phyloP scores from a whole-genome alignment of 2,329 filamentous ascomycete species.

The Lasiodiplodia hormozganensis region DNA sequence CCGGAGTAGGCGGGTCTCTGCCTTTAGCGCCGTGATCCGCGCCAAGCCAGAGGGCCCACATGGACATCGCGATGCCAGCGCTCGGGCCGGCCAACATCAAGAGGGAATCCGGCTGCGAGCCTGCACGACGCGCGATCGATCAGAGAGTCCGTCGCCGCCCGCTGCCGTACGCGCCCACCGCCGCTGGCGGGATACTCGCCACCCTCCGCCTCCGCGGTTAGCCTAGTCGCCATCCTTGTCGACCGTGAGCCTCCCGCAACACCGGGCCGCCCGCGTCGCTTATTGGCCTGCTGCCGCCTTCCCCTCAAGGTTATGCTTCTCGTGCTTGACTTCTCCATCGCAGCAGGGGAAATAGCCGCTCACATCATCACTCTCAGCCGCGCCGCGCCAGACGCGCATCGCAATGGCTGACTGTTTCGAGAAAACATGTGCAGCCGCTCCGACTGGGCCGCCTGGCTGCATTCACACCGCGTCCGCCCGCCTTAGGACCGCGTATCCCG shows the following conservation, averaged over 20 bases:
- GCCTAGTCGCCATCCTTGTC: constrained; percentile 11
- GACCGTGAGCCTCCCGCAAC: constrained; percentile 18
- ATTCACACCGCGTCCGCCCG: background rate
- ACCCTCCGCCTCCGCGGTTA: constrained; percentile 9
- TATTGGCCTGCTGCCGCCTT: constrained; percentile 6
- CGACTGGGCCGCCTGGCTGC: background rate
- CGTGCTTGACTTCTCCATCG: constrained; percentile 1
- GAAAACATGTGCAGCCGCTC: constrained; percentile 5
- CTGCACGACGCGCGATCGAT: background rate
- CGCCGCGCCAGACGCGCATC: background rate
- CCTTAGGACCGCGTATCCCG: background rate
- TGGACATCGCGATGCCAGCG: constrained; percentile 20
- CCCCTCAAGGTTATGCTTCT: background rate
- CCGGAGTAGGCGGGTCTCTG: constrained; percentile 19
- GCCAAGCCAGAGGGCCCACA: constrained; percentile 15
- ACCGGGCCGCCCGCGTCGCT: constrained; percentile 10
- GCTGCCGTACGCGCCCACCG: background rate
- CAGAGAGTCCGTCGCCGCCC: background rate
- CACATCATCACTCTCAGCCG: background rate
- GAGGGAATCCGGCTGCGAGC: background rate
- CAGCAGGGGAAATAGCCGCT: constrained; percentile 5
- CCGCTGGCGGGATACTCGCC: constrained; percentile 10
- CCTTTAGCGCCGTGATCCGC: constrained; percentile 16
- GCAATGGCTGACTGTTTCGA: background rate
- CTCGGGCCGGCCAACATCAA: constrained; percentile 11